Evolutionary conservation across 192 early-diverging fungal genomes (phyloP).

Genomic region (Helicostylum pulchrum): DNA sequence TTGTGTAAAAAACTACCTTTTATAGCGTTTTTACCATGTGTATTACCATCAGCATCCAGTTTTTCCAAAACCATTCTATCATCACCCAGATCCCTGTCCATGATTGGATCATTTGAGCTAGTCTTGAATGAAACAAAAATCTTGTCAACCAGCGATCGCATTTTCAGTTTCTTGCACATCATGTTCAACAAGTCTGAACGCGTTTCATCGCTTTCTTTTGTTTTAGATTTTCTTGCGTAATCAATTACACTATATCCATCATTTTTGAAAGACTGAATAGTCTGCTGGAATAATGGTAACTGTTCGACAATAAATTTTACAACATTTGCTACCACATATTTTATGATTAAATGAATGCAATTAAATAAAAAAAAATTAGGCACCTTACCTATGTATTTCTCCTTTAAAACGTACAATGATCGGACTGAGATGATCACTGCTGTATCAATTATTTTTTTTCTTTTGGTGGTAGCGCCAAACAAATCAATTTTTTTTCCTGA

Average conservation of each 20-base stretch:
- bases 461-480: too few species aligned
- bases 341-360: too few species aligned
- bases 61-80: constrained; percentile 12
- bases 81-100: constrained; percentile 9
- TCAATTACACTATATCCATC: constrained; percentile 16
- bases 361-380: too few species aligned
- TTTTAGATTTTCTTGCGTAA: constrained; percentile 23
- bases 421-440: too few species aligned
- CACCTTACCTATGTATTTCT: too few species aligned
- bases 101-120: neutral
- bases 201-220: constrained; percentile 16
- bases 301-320: too few species aligned
- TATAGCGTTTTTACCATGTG: constrained; percentile 4
- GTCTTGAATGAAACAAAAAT: neutral
- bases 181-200: constrained; percentile 10
- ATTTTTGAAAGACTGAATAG: constrained; percentile 12
- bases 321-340: too few species aligned
- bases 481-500: too few species aligned
- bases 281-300: constrained; percentile 10
- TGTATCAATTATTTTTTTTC: too few species aligned
- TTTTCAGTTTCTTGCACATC: constrained; percentile 9
- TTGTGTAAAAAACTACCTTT: too few species aligned
- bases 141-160: constrained; percentile 2
- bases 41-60: neutral
- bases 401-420: too few species aligned